A percentile compares a stretch with the other conserved stretches of the same genome.
Evolutionary conservation across 1,139 yeast genomes (phyloP).

Genomic region (Suhomyces choctaworum): DNA sequence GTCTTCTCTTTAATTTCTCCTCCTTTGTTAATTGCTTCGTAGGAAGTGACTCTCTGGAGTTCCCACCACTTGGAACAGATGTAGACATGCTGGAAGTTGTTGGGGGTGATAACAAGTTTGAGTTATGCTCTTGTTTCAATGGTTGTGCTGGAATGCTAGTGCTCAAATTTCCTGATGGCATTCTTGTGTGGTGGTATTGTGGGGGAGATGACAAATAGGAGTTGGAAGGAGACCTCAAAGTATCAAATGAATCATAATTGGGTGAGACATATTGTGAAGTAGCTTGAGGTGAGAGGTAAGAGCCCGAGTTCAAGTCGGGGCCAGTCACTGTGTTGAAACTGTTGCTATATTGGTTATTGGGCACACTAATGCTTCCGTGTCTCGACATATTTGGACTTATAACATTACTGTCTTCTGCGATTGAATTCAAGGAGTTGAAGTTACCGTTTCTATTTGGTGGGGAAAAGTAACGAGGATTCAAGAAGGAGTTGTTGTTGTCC

Average conservation of each 20-base stretch:
- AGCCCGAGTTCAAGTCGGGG: constrained; percentile 16
- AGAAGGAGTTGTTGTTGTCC: constrained; percentile 24
- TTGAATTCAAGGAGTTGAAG: constrained; percentile 32
- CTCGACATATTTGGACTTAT: constrained; percentile 37
- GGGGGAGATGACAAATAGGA: constrained; percentile 43
- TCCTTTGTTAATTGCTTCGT: constrained; percentile 60
- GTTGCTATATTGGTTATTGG: constrained; percentile 16
- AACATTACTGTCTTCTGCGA: constrained; percentile 32
- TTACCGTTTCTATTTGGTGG: constrained; percentile 33
- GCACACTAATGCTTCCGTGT: constrained; percentile 35
- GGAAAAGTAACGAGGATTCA: constrained; percentile 45
- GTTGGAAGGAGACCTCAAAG: constrained; percentile 32
- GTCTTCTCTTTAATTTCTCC: constrained; percentile 64
- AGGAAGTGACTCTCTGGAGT: constrained; percentile 15
- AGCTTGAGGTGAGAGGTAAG: constrained; percentile 18
- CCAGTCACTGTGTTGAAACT: constrained; percentile 15
- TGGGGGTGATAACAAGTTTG: constrained; percentile 30
- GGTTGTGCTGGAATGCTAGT: constrained; percentile 29
- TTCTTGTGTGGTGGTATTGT: constrained; percentile 19
- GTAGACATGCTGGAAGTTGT: constrained; percentile 24
- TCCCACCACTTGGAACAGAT: constrained; percentile 26
- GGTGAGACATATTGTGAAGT: constrained; percentile 20
- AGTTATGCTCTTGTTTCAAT: constrained; percentile 20
- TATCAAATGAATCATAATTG: constrained; percentile 28
- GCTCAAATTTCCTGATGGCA: constrained; percentile 29